phyloP scores from a whole-genome alignment of 345 rosid genomes.

The Turritis glabra region DNA sequence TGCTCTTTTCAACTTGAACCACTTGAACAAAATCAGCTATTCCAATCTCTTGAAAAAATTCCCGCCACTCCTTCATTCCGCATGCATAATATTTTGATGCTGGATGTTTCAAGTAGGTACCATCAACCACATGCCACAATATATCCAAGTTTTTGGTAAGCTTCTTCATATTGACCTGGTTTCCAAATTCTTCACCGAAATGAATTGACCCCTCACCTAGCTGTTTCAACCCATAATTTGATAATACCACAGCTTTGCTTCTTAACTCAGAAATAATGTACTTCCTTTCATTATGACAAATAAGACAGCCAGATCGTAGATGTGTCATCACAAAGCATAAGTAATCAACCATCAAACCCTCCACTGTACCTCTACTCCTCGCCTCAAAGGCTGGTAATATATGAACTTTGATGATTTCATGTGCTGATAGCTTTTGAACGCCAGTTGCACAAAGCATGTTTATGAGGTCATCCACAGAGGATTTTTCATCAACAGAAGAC shows the following conservation, averaged over 20 bases:
- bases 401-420: slow-evolving; percentile 79
- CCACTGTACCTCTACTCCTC: slow-evolving; percentile 37
- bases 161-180: slow-evolving; percentile 51
- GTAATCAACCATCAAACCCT: slow-evolving; percentile 63
- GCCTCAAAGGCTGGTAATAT: slow-evolving; percentile 68
- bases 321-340: slow-evolving; percentile 87
- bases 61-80: slow-evolving; percentile 69
- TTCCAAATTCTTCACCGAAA: slow-evolving; percentile 69
- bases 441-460: slow-evolving; percentile 73
- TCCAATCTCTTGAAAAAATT: slow-evolving; percentile 76
- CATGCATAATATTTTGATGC: slow-evolving; percentile 46
- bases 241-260: slow-evolving; percentile 62
- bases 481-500: slow-evolving; percentile 37
- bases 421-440: slow-evolving; percentile 77
- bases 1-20: slow-evolving; percentile 63
- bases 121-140: slow-evolving; percentile 80
- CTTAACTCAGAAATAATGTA: slow-evolving; percentile 60
- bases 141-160: slow-evolving; percentile 52
- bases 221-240: slow-evolving; percentile 71
- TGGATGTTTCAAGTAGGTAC: slow-evolving; percentile 70
- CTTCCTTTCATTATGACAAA: slow-evolving; percentile 67
- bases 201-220: slow-evolving; percentile 61
- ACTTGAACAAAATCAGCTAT: slow-evolving; percentile 84
- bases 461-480: slow-evolving; percentile 46
- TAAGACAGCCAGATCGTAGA: slow-evolving; percentile 67